Conservation (phyloP, 1,139 yeast genomes). For the Debaryomyces coudertii region DNA sequence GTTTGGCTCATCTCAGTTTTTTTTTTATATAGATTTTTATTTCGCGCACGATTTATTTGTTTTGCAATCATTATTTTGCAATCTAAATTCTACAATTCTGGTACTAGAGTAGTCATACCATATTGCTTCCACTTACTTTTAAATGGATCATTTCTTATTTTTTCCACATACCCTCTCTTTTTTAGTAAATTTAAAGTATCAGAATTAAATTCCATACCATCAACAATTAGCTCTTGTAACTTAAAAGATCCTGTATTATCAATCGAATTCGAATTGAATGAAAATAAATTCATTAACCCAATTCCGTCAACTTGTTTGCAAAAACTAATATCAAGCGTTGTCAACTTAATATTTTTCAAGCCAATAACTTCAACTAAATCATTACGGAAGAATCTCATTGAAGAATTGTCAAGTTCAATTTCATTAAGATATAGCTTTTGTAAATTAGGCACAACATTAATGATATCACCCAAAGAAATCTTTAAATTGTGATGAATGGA, state of each 20-base stretch:
- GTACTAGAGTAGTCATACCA: conserved; percentile 37
- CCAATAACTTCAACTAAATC: conserved; percentile 26
- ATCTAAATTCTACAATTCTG: conserved; percentile 12
- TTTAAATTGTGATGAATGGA: conserved; percentile 16
- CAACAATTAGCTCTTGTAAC: conserved; percentile 31
- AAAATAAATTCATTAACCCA: conserved; percentile 40
- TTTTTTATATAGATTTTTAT: conserved; percentile 3
- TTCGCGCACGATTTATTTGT: conserved; percentile 6
- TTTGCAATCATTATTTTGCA: conserved; percentile 6
- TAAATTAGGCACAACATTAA: conserved; percentile 29
- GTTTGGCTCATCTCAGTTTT: conserved; percentile 12
- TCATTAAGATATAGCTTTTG: conserved; percentile 34
- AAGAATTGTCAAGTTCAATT: conserved; percentile 40
- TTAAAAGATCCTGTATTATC: conserved; percentile 12
- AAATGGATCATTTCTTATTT: conserved; percentile 29
- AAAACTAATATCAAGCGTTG: conserved; percentile 40
- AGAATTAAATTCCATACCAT: conserved; percentile 39
- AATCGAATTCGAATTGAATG: conserved; percentile 9
- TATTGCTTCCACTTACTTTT: conserved; percentile 39
- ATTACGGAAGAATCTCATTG: conserved; percentile 34
- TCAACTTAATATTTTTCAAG: conserved; percentile 22
- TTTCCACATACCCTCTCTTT: conserved; percentile 23
- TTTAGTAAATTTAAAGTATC: conserved; percentile 32
- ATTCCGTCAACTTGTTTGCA: conserved; percentile 40
- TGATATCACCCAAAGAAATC: conserved; percentile 26